phyloP scores from a whole-genome alignment of 2,329 filamentous ascomycete genomes.

The Trichoderma sp. region DNA sequence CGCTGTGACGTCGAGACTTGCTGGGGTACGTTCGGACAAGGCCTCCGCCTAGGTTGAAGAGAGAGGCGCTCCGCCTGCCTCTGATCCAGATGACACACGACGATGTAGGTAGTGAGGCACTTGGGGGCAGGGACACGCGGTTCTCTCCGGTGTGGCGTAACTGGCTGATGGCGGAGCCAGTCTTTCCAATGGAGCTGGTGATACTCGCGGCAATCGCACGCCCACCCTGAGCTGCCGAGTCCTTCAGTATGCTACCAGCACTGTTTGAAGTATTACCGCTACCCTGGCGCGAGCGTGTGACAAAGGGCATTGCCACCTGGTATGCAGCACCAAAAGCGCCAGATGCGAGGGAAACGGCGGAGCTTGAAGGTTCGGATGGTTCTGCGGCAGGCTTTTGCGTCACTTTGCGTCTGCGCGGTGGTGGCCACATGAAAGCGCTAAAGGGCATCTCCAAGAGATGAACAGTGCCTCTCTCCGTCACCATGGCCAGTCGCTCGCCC shows the following conservation, averaged over 20 bases:
- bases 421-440: slow-evolving; percentile 85
- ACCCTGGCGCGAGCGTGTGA: slow-evolving; percentile 56
- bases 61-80: slow-evolving; percentile 60
- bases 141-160: slow-evolving; percentile 76
- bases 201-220: slow-evolving; percentile 73
- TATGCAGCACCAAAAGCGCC: slow-evolving; percentile 71
- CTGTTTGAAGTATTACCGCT: slow-evolving; percentile 40
- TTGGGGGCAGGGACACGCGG: slow-evolving; percentile 66
- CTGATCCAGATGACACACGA: slow-evolving; percentile 67
- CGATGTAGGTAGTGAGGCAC: slow-evolving; percentile 53
- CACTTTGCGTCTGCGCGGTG: slow-evolving; percentile 58
- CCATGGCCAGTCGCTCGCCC: slow-evolving; percentile 80
- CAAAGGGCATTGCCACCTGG: slow-evolving; percentile 64
- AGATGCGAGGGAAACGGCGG: slow-evolving; percentile 68
- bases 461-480: slow-evolving; percentile 93
- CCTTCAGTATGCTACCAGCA: slow-evolving; percentile 50
- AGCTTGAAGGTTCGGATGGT: slow-evolving; percentile 50
- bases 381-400: slow-evolving; percentile 48
- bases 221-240: slow-evolving; percentile 68
- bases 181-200: slow-evolving; percentile 72
- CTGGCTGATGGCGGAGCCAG: slow-evolving; percentile 68
- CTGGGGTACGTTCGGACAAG: slow-evolving; percentile 66
- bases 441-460: slow-evolving; percentile 87
- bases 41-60: slow-evolving; percentile 67
- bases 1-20: slow-evolving; percentile 55